Conservation (phyloP, 306 rosid genomes). For the Astragalus membranaceus region DNA sequence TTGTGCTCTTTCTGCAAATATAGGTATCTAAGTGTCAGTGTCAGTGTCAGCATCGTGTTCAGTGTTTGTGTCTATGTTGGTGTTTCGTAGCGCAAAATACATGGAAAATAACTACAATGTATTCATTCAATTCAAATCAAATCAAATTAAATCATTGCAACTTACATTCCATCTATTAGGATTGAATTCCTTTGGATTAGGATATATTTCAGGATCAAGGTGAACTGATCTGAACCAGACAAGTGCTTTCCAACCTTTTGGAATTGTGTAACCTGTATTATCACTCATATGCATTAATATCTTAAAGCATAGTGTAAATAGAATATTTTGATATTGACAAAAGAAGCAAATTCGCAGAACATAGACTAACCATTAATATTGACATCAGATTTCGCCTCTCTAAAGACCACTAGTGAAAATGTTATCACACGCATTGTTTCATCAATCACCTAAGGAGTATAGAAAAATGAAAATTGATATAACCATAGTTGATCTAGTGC, state of each 20-base stretch:
- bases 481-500: not conserved
- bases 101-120: not conserved
- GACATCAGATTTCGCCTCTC: slow-evolving; percentile 78
- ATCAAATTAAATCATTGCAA: not conserved
- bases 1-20: slow-evolving; percentile 42
- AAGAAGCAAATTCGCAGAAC: not conserved
- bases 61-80: no score
- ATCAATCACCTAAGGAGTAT: slow-evolving; percentile 56
- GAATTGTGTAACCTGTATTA: slow-evolving; percentile 59
- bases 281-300: not conserved
- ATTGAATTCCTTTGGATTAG: slow-evolving; percentile 65
- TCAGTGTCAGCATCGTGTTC: no score
- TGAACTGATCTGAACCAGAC: slow-evolving; percentile 87
- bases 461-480: not conserved
- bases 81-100: no score
- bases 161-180: slow-evolving; percentile 89
- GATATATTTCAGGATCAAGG: slow-evolving; percentile 69
- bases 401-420: slow-evolving; percentile 68
- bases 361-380: slow-evolving; percentile 47
- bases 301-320: not conserved
- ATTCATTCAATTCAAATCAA: not conserved
- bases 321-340: not conserved
- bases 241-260: slow-evolving; percentile 84
- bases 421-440: slow-evolving; percentile 79
- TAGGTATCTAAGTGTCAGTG: no score